phyloP scores from a whole-genome alignment of 1,139 yeast genomes.

The Petasospora rhodanensis region DNA sequence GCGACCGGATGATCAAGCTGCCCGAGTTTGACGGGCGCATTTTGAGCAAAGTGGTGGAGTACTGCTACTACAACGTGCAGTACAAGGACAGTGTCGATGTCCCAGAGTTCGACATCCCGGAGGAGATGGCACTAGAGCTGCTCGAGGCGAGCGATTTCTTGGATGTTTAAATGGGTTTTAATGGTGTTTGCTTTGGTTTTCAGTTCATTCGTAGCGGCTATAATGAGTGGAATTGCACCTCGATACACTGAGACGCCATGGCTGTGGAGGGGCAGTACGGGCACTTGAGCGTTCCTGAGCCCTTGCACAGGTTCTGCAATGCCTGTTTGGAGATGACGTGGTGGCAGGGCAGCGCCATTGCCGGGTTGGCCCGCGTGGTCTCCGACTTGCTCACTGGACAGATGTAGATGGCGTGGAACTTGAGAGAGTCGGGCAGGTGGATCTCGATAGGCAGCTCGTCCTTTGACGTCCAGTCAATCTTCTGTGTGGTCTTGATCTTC shows the following conservation, averaged over 20 bases:
- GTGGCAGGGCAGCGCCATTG: constrained; percentile 60
- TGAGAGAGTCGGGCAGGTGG: constrained; percentile 44
- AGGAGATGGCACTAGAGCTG: constrained; percentile 88
- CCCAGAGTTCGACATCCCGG: constrained; percentile 87
- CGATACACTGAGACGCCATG: constrained; percentile 27
- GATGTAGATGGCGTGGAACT: constrained; percentile 80
- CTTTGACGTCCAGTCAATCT: constrained; percentile 52
- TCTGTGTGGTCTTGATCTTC: constrained; percentile 40
- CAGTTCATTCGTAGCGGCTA: constrained; percentile 1
- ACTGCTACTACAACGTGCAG: constrained; percentile 70
- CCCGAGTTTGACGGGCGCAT: constrained; percentile 65
- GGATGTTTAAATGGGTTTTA: constrained; percentile 15
- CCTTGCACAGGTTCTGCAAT: constrained; percentile 36
- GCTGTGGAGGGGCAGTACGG: constrained; percentile 58
- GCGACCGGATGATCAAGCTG: constrained; percentile 32
- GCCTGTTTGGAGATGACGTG: constrained; percentile 56
- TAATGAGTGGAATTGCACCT: constrained; percentile 23
- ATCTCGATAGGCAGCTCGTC: constrained; percentile 60
- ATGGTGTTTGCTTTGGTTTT: too few species aligned
- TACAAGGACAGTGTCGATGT: constrained; percentile 61
- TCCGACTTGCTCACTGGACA: constrained; percentile 92
- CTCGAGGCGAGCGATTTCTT: constrained; percentile 53
- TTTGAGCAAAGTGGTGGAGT: constrained; percentile 80
- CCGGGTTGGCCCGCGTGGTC: constrained; percentile 54
- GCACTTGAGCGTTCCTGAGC: constrained; percentile 49